These are phyloP conservation scores for Butyriboletus appendiculatus DNA, from an alignment of 1,284 basidiomycete genomes.

Conservation along the genomic window DNA sequence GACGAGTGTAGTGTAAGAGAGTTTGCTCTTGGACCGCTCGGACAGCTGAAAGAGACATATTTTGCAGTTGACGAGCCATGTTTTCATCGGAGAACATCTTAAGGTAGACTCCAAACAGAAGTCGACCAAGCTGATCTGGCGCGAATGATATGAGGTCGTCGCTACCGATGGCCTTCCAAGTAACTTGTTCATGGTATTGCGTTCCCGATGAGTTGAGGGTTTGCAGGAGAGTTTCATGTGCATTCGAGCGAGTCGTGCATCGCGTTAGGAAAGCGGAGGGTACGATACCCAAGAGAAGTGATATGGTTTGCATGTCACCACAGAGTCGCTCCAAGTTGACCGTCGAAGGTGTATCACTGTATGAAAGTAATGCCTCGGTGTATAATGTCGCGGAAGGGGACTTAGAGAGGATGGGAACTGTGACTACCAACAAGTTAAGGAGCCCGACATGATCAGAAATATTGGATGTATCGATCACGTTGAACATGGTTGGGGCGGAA, in stretches of 20 bases:
- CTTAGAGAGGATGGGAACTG: slow-evolving; percentile 39
- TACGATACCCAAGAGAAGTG: slow-evolving; percentile 43
- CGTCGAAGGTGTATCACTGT: slow-evolving; percentile 27
- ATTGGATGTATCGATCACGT: slow-evolving; percentile 58
- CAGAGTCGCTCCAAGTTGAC: slow-evolving; percentile 39
- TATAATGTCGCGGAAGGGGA: slow-evolving; percentile 38
- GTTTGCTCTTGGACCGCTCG: neutral
- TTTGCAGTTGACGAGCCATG: slow-evolving; percentile 9
- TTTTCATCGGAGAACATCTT: slow-evolving; percentile 43
- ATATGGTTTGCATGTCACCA: slow-evolving; percentile 41
- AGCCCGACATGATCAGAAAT: slow-evolving; percentile 51
- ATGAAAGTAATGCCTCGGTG: slow-evolving; percentile 44
- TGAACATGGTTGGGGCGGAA: slow-evolving; percentile 43
- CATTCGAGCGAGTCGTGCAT: slow-evolving; percentile 44
- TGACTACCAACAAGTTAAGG: slow-evolving; percentile 48
- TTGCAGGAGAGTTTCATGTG: slow-evolving; percentile 40
- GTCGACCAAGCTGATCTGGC: slow-evolving; percentile 38
- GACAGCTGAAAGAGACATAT: slow-evolving; percentile 1
- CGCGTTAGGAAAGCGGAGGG: slow-evolving; percentile 44
- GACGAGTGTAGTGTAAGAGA: slow-evolving; percentile 44
- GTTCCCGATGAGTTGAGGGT: neutral
- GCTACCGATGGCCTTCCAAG: slow-evolving; percentile 41
- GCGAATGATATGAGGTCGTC: slow-evolving; percentile 26
- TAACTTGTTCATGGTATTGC: slow-evolving; percentile 44
- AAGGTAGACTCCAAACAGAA: slow-evolving; percentile 49